A percentile compares a stretch with the other conserved stretches of the same genome.
These are phyloP conservation scores for Fusarium ambrosium DNA, from an alignment of 2,329 filamentous ascomycete genomes.

Conservation along the genomic window DNA sequence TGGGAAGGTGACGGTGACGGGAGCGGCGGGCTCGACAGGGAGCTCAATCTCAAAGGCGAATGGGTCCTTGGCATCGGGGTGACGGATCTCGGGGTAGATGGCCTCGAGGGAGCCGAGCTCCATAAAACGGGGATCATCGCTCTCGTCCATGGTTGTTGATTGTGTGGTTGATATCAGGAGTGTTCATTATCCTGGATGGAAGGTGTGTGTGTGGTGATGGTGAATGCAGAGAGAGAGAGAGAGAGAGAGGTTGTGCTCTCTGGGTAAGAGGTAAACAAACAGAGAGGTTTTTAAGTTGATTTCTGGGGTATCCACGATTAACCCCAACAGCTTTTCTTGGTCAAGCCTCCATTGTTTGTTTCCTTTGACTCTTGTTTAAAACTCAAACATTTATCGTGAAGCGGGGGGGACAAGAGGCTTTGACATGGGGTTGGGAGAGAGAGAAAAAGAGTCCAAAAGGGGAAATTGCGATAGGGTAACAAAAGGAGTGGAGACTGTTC, in stretches of 20 bases:
- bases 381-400: slow-evolving; percentile 31
- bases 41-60: slow-evolving; percentile 69
- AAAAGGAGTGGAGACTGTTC: not conserved
- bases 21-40: slow-evolving; percentile 66
- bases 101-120: slow-evolving; percentile 73
- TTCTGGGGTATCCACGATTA: slow-evolving; percentile 13
- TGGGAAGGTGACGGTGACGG: slow-evolving; percentile 71
- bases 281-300: slow-evolving; percentile 12
- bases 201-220: slow-evolving; percentile 8
- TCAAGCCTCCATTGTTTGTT: slow-evolving; percentile 34
- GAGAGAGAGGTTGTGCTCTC: not conserved
- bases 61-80: slow-evolving; percentile 56
- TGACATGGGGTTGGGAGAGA: not conserved
- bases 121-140: slow-evolving; percentile 66
- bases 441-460: not conserved
- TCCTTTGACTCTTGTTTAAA: slow-evolving; percentile 18
- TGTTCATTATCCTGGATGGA: slow-evolving; percentile 36
- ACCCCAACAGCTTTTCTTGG: slow-evolving; percentile 9
- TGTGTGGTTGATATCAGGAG: slow-evolving; percentile 18
- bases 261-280: slow-evolving; percentile 22
- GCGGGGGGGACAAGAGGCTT: not conserved
- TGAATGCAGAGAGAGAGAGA: not conserved
- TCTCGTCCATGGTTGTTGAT: slow-evolving; percentile 53
- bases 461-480: not conserved
- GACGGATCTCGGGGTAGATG: slow-evolving; percentile 76